A percentile compares a stretch with the other conserved stretches of the same genome.
Conservation (phyloP, 139 green algal genomes). For the Chloropicon primus region DNA sequence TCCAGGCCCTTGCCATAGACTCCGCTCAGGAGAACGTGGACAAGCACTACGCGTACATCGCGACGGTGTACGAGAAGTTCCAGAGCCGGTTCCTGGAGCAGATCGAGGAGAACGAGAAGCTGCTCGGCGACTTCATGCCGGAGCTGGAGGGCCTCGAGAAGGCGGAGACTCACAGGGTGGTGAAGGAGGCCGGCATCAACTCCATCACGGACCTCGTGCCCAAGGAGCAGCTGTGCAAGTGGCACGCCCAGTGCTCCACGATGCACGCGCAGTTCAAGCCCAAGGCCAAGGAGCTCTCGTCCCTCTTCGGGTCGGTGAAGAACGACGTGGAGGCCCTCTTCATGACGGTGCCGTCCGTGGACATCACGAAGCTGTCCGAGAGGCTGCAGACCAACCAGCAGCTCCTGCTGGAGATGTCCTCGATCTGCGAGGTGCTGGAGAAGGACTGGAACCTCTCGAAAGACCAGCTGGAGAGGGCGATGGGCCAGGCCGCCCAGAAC, state of each 20-base stretch:
- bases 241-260: slow-evolving; percentile 35
- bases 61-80: slow-evolving; percentile 35
- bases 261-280: slow-evolving; percentile 41
- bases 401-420: not conserved
- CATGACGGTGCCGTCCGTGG: slow-evolving; percentile 30
- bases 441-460: not conserved
- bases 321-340: slow-evolving; percentile 70
- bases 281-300: slow-evolving; percentile 62
- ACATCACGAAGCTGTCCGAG: slow-evolving; percentile 20
- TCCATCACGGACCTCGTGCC: slow-evolving; percentile 49
- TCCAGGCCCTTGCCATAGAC: slow-evolving; percentile 65
- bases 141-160: slow-evolving; percentile 46
- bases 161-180: slow-evolving; percentile 34
- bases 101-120: slow-evolving; percentile 28
- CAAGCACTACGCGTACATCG: slow-evolving; percentile 71
- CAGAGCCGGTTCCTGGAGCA: slow-evolving; percentile 43
- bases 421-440: not conserved
- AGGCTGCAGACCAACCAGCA: not conserved
- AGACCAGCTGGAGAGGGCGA: too few species aligned
- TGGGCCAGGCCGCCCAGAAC: too few species aligned
- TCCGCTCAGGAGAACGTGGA: slow-evolving; percentile 72
- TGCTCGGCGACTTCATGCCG: slow-evolving; percentile 53
- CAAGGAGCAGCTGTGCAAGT: slow-evolving; percentile 37
- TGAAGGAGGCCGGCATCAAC: slow-evolving; percentile 14
- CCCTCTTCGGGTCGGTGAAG: slow-evolving; percentile 44